Evolutionary conservation across 768 basidiomycete species (phyloP).

Genomic region (Auriscalpium microsporum): DNA sequence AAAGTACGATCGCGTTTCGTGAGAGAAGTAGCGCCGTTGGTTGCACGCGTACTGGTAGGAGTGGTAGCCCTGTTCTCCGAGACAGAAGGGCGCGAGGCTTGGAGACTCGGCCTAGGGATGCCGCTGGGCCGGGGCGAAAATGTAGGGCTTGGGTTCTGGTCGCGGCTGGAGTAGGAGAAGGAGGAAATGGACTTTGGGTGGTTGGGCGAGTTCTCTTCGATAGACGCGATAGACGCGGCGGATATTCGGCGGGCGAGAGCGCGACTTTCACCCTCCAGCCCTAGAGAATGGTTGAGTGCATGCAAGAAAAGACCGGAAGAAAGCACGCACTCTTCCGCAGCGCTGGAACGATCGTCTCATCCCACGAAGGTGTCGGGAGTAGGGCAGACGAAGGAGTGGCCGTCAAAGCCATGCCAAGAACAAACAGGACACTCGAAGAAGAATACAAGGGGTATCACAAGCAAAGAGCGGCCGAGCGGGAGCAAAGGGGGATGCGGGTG

Average conservation of each 20-base stretch:
- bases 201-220: conserved; percentile 33
- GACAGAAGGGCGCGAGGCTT: conserved; percentile 27
- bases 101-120: conserved; percentile 40
- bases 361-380: conserved; percentile 51
- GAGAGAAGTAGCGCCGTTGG: conserved; percentile 14
- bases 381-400: conserved; percentile 31
- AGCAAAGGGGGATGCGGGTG: too few species aligned
- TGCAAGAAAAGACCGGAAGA: conserved; percentile 1
- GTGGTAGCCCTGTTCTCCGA: conserved; percentile 12
- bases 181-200: conserved; percentile 5
- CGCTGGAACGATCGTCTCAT: conserved; percentile 75
- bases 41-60: conserved; percentile 3
- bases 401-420: conserved; percentile 32
- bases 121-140: conserved; percentile 31
- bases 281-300: conserved; percentile 29
- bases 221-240: conserved; percentile 55
- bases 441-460: conserved; percentile 5
- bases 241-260: conserved; percentile 73
- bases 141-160: conserved; percentile 14
- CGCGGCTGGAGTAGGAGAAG: conserved; percentile 18
- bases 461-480: background rate
- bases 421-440: background rate
- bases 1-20: conserved; percentile 52
- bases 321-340: conserved; percentile 53
- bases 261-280: conserved; percentile 73